These are phyloP conservation scores for Aspergillus clavatus DNA, from an alignment of 2,329 filamentous ascomycete species.

Conservation along the genomic window DNA sequence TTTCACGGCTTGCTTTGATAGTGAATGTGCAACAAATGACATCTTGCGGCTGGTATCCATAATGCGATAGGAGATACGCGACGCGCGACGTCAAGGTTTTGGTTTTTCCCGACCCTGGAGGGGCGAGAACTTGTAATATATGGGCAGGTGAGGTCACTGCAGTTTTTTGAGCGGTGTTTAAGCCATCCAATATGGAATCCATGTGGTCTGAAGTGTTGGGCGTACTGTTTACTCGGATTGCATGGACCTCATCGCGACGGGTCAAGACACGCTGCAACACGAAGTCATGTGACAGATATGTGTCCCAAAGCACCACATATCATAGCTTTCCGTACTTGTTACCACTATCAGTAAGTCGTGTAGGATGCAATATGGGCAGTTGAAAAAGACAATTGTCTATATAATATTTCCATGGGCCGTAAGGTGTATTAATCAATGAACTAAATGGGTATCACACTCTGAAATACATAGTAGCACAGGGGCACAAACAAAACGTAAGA, in stretches of 20 bases:
- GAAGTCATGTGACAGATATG: slow-evolving; percentile 8
- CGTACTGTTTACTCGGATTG: background rate
- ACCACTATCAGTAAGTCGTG: too few relatives aligned
- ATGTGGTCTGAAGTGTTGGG: slow-evolving; percentile 31
- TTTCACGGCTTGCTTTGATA: slow-evolving; percentile 88
- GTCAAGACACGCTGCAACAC: slow-evolving; percentile 7
- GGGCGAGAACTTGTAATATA: slow-evolving; percentile 58
- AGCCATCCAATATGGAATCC: slow-evolving; percentile 54
- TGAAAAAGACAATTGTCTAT: too few relatives aligned
- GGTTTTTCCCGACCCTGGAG: slow-evolving; percentile 77
- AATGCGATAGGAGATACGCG: slow-evolving; percentile 74
- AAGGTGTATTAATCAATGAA: background rate
- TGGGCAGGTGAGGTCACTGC: slow-evolving; percentile 60
- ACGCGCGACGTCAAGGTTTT: slow-evolving; percentile 91
- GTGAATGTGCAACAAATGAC: slow-evolving; percentile 96
- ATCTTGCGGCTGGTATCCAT: slow-evolving; percentile 72
- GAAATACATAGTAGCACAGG: background rate
- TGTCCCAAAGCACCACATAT: slow-evolving; percentile 2
- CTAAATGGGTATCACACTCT: background rate
- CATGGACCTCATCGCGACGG: background rate
- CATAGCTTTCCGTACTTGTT: too few relatives aligned
- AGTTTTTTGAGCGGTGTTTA: slow-evolving; percentile 60
- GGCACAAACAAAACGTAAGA: background rate
- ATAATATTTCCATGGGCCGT: background rate
- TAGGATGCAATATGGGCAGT: too few relatives aligned